These are phyloP conservation scores for Hyaloscypha variabilis DNA, from an alignment of 495 filamentous ascomycete species.

Conservation along the genomic window DNA sequence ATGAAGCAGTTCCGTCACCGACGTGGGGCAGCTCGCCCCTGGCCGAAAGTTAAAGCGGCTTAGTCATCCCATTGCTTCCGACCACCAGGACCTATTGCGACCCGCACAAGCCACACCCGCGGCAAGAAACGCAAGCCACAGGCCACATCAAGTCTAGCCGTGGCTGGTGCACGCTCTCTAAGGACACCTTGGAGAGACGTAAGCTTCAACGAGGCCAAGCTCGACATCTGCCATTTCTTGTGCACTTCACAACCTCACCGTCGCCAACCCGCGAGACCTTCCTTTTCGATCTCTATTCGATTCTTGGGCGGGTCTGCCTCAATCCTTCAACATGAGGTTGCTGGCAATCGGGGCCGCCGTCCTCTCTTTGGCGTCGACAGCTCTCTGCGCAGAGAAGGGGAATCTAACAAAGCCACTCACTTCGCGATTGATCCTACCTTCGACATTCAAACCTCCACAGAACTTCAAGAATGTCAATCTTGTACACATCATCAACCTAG, in stretches of 20 bases:
- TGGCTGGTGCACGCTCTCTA: background rate
- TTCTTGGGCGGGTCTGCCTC: slow-evolving; percentile 43
- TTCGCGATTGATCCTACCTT: slow-evolving; percentile 53
- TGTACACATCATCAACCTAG: slow-evolving; percentile 85
- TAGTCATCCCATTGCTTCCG: slow-evolving; percentile 2
- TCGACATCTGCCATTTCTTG: background rate
- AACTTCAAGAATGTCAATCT: slow-evolving; percentile 92
- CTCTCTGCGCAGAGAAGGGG: slow-evolving; percentile 33
- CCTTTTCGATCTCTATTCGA: slow-evolving; percentile 30
- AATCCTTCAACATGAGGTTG: slow-evolving; percentile 53
- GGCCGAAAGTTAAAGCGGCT: background rate
- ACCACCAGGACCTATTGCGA: no score
- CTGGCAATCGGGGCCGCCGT: slow-evolving; percentile 50
- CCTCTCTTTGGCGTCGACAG: slow-evolving; percentile 42
- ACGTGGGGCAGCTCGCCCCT: slow-evolving; percentile 2
- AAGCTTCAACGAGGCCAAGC: slow-evolving; percentile 16
- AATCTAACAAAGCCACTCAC: slow-evolving; percentile 39
- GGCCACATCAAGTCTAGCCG: background rate
- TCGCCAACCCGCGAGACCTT: slow-evolving; percentile 17
- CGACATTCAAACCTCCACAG: slow-evolving; percentile 81
- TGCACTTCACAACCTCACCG: background rate
- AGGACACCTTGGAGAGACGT: slow-evolving; percentile 30
- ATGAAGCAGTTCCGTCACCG: background rate
- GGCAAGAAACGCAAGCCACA: background rate
- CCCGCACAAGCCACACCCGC: background rate